Evolutionary conservation across 768 basidiomycete species (phyloP).

Genomic region (Pleurotus tuber-regium): DNA sequence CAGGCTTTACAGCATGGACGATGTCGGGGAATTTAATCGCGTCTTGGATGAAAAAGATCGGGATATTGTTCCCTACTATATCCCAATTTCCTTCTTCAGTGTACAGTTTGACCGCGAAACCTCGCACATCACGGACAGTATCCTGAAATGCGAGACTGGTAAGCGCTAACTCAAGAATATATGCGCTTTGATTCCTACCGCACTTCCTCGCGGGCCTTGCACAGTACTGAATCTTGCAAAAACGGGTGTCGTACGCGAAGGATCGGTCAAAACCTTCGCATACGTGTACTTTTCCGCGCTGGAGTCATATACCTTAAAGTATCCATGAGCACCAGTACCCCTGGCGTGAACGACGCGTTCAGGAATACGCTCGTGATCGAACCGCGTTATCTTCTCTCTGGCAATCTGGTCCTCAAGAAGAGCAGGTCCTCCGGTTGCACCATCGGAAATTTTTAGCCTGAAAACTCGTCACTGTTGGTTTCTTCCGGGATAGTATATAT

Average conservation of each 20-base stretch:
- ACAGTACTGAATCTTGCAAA: slow-evolving; percentile 90
- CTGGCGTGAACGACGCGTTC: slow-evolving; percentile 78
- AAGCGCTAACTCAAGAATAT: neutral
- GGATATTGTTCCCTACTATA: slow-evolving; percentile 80
- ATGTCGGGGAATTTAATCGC: slow-evolving; percentile 86
- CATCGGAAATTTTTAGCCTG: slow-evolving; percentile 56
- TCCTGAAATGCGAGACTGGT: slow-evolving; percentile 36
- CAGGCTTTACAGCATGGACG: slow-evolving; percentile 82
- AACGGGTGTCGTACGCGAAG: slow-evolving; percentile 67
- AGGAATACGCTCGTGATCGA: slow-evolving; percentile 89
- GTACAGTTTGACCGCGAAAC: slow-evolving; percentile 84
- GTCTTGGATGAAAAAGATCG: slow-evolving; percentile 81
- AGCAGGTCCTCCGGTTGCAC: slow-evolving; percentile 56
- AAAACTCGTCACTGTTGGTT: slow-evolving; percentile 2
- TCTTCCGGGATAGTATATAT: neutral
- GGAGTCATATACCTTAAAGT: slow-evolving; percentile 73
- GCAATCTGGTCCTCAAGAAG: slow-evolving; percentile 77
- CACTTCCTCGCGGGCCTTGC: slow-evolving; percentile 76
- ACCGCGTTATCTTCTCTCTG: slow-evolving; percentile 74
- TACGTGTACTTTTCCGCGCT: slow-evolving; percentile 68
- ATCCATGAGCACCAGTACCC: slow-evolving; percentile 78
- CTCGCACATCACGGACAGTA: slow-evolving; percentile 82
- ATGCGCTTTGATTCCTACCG: slow-evolving; percentile 40
- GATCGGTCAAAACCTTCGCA: slow-evolving; percentile 71
- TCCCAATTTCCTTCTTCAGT: slow-evolving; percentile 88